Base-by-base conservation (phyloP, 345 rosid species). In the Melaleuca quinquenervia region DNA sequence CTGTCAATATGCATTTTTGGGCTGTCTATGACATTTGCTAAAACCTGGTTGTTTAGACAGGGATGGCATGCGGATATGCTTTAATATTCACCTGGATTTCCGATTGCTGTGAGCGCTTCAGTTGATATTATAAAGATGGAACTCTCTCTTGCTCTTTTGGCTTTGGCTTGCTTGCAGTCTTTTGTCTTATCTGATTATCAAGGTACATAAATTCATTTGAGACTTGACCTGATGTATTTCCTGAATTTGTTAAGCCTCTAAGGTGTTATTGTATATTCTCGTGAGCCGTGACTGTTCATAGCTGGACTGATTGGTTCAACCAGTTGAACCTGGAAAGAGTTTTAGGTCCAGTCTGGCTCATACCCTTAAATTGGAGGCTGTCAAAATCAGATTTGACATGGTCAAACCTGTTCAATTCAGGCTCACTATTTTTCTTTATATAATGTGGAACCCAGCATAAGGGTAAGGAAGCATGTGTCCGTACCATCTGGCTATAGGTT, bases 151-250 rank as follows among this genome's bases (percentile, higher is more conserved):
- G 83, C 87, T 84, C 87, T 90, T 48, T 80, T 94, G 85, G 32
- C 92, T 36, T 87, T 96, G 86, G 85, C 91, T 84, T 91, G 88
- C 86, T 91, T 95, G 87, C 91, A 85, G 82, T 86, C 96, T 49
- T 86, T 88, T 86, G 96, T 88, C 41, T 85, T 87, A 29, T 92
- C 96, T 51, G 95, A 97, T 91, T 88, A 53, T 32, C 99, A 97
- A 97, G 99, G 99, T 97, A 92, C 21, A 49, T 11, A 41, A 16
- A 50, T n/a, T 60, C 75, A 36, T 20, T 70, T 18, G 48, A 70
- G 48, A 70, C 78, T 70, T 70, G 48, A 70, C 78, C 24, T 70
- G 78, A 70, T 70, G 48, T 13, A 36, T 36, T 70, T 5, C 48
- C 48, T 18, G 13, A 64, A 32, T 5, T 64, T 64, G 8, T 64